These are phyloP conservation scores for Adenanthera pavonina DNA, from an alignment of 306 rosid genomes.

Conservation along the genomic window DNA sequence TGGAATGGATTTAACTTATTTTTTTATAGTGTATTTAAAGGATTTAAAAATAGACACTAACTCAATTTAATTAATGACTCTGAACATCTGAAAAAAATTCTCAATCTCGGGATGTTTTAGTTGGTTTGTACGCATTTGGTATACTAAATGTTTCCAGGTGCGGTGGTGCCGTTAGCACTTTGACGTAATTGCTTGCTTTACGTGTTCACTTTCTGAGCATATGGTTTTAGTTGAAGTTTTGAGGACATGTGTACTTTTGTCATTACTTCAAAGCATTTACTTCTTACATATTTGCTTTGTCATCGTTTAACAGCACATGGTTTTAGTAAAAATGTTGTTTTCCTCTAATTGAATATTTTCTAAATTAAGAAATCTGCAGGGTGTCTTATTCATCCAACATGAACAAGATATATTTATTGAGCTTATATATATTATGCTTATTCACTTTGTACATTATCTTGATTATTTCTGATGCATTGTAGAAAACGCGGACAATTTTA, in stretches of 20 bases:
- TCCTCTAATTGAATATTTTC: not conserved
- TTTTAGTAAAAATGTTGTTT: no score
- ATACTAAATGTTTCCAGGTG: no score
- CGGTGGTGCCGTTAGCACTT: not conserved
- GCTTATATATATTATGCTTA: no score
- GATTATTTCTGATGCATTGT: not conserved
- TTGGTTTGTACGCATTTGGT: no score
- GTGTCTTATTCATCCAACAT: not conserved
- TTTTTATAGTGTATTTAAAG: no score
- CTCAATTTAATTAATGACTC: not conserved
- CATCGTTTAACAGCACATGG: not conserved
- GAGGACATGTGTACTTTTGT: not conserved
- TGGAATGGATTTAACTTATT: no score
- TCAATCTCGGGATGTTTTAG: not conserved
- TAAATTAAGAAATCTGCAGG: no score
- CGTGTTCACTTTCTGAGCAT: constrained; percentile 2
- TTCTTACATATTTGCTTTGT: not conserved
- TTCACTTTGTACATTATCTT: no score
- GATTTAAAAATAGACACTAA: not conserved
- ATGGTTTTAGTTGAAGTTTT: not conserved
- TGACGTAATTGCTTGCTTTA: not conserved
- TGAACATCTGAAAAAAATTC: not conserved
- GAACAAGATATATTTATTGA: no score
- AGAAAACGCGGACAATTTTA: not conserved
- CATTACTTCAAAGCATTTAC: not conserved